Base-by-base conservation (phyloP, 2,329 filamentous ascomycete species). In the Microsporum ferrugineum region DNA sequence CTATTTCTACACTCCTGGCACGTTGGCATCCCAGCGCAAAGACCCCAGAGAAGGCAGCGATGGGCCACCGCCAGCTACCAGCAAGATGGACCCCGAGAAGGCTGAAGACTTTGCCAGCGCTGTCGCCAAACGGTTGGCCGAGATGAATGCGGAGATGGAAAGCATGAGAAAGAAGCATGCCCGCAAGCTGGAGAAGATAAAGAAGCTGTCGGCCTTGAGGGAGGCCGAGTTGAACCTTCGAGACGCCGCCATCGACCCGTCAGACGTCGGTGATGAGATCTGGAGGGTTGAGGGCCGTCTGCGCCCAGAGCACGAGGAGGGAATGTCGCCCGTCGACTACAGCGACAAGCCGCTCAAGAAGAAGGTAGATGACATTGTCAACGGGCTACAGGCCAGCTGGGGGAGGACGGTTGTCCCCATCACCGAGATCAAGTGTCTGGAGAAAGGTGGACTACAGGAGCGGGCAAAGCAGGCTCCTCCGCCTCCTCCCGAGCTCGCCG, bases 101-200 rank as follows among this genome's bases (percentile, higher is more conserved):
- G 84, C 91, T 0, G 86, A 89, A 51, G 87, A 94, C 66, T 96
- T 97, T 73, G 85, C 88, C 61, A 87, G 88, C 69, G 84, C 91
- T 39, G 88, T 91, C 1, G 77, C 83, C 27, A 83, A 87, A 56
- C 87, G 88, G 69, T 81, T 94, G 8, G 81, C 83, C 6, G 83
- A 88, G 33, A 88, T 89, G 58, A 84, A 88, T 63, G 84, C 84
- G 0, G 91, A 97, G 68, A 90, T 97, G 60, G 88, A 91, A 67
- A 85, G 84, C 66, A 86, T 97, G 82, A 89, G 90, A 73, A 83
- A 82, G 38, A 84, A 87, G 33, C 92, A 99, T 72, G 85, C 84
- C 2, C 84, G 84, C 68, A 82, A 86, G 61, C 82, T 97, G 76
- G 84, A 85, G 29, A 87, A 86, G 65, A 82, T 96, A 67, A 87